Base-by-base conservation (phyloP, 768 basidiomycete genomes). In the Leccinum fibrillosum region DNA sequence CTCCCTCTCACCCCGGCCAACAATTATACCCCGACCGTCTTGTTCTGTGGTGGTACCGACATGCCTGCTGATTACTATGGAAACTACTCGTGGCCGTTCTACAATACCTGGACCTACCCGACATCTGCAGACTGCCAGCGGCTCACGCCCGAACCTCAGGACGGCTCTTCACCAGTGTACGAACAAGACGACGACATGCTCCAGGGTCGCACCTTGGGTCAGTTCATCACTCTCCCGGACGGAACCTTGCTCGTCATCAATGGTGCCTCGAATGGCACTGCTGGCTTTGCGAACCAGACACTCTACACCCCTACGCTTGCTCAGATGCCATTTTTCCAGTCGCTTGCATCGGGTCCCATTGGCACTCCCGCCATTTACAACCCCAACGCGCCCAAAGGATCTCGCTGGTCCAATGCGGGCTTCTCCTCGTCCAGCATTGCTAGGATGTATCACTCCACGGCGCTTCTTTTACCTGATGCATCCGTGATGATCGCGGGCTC, bases 21-120 rank as follows among this genome's bases (percentile, higher is more conserved):
- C 76, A 88, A 91, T 69, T 98, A 91, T 70, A 83, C 80, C 0
- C 91, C 89, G 0, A 92, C 92, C 0, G 69, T 97, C 47, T 66
- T 98, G 47, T 95, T 98, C 75, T 98, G 95, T 62, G 95, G 95
- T 52, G 96, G 96, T 26, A 83, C 84, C 9, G 80, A 89, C 69
- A 88, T 96, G 82, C 77, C 86, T 3, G 86, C 84, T 15, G 76
- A 78, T 8, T 77, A 77, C 48, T 96, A 86, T 77, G 92, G 92
- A 51, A 82, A 92, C 72, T 94, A 92, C 67, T 78, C 84, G 2
- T 82, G 74, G 70, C 89, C 92, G 6, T 80, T 77, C 60, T 83
- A 84, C 70, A 82, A 93, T 72, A 90, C 89, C 1, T 91, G 84
- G 84, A 74, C 80, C 2, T 80, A 84, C 62, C 87, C 87, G 1